A percentile compares a stretch with the other conserved stretches of the same genome.
phyloP scores from a whole-genome alignment of 257 asterid genomes.

The Solanum lignicaule region DNA sequence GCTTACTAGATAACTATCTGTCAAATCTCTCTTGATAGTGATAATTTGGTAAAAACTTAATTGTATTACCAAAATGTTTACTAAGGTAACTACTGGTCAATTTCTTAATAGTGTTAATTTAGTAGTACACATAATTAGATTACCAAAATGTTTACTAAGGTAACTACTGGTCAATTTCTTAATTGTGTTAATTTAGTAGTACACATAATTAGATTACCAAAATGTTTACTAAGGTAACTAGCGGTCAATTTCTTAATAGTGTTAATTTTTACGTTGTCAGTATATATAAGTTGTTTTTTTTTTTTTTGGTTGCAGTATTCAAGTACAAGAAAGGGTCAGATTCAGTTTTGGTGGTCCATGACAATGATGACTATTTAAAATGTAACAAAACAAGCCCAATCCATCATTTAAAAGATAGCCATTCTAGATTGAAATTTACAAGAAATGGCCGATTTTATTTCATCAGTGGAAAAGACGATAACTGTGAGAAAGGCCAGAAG shows the following conservation, averaged over 20 bases:
- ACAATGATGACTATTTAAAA: slow-evolving; percentile 24
- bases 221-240: background rate
- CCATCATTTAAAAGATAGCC: slow-evolving; percentile 26
- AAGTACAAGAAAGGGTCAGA: slow-evolving; percentile 35
- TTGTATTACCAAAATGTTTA: background rate
- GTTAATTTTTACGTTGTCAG: background rate
- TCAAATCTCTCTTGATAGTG: background rate
- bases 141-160: background rate
- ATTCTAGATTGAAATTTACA: slow-evolving; percentile 30
- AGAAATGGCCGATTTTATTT: slow-evolving; percentile 52
- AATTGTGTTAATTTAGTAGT: background rate
- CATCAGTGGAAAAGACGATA: slow-evolving; percentile 36
- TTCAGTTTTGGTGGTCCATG: slow-evolving; percentile 47
- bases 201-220: too few species aligned
- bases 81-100: background rate
- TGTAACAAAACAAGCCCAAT: slow-evolving; percentile 36
- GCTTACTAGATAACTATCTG: background rate
- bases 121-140: background rate
- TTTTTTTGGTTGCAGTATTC: slow-evolving; percentile 26
- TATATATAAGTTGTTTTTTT: background rate
- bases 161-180: background rate
- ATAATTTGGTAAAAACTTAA: background rate
- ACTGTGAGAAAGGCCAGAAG: slow-evolving; percentile 55
- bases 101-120: background rate
- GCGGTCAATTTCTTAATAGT: too few species aligned